Conservation (phyloP, 2,329 filamentous ascomycete genomes). For the Pestalotiopsis sp. region DNA sequence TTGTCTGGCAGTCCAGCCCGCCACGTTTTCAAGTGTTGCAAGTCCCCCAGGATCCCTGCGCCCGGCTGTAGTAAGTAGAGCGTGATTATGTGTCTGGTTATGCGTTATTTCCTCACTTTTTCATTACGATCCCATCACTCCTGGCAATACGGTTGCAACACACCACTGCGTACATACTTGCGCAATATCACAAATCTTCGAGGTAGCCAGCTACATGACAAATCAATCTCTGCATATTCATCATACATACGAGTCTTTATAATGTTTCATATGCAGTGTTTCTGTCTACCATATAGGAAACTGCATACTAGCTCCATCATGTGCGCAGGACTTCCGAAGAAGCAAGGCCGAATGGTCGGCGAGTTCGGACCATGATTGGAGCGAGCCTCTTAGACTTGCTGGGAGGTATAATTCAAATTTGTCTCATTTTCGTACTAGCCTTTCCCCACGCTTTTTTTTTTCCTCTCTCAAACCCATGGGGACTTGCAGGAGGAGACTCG, state of each 20-base stretch:
- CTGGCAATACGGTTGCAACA: conserved; percentile 16
- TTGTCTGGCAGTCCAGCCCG: background rate
- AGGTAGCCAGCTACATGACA: conserved; percentile 7
- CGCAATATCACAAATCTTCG: conserved; percentile 13
- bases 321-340: background rate
- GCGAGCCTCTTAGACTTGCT: conserved; percentile 28
- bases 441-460: conserved; percentile 7
- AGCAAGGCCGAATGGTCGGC: conserved; percentile 23
- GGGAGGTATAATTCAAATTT: conserved; percentile 7
- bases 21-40: conserved; percentile 6
- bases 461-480: background rate
- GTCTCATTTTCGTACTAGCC: conserved; percentile 12
- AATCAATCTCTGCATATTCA: background rate
- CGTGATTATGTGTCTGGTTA: conserved; percentile 9
- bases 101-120: conserved; percentile 18
- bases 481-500: background rate
- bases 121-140: conserved; percentile 20
- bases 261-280: background rate
- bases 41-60: conserved; percentile 1
- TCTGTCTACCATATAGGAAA: background rate
- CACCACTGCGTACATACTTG: conserved; percentile 12
- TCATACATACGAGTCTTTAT: background rate
- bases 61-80: background rate
- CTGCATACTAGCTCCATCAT: conserved; percentile 7
- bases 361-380: conserved; percentile 40